These are phyloP conservation scores for Pestalotiopsis sp. DNA, from an alignment of 2,329 filamentous ascomycete genomes.

Conservation along the genomic window DNA sequence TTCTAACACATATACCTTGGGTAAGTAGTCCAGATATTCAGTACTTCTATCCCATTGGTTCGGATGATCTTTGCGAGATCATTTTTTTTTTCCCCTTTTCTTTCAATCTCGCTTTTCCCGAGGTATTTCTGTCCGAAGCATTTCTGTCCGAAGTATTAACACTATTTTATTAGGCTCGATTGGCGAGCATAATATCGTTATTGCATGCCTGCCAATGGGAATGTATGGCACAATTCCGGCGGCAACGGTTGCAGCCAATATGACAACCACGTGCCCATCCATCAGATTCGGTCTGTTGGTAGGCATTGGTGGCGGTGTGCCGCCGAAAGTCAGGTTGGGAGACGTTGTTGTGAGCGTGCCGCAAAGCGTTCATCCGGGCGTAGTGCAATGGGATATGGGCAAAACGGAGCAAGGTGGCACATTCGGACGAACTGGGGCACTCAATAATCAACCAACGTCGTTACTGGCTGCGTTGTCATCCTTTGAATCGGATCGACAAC, in stretches of 20 bases:
- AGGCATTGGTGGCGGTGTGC: background rate
- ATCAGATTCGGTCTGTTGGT: background rate
- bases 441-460: constrained; percentile 21
- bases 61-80: too few species aligned
- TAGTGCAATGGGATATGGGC: constrained; percentile 25
- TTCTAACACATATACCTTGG: background rate
- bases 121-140: too few species aligned
- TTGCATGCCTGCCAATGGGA: background rate
- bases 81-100: too few species aligned
- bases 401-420: constrained; percentile 14
- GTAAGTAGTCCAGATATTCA: background rate
- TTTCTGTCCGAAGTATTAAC: background rate
- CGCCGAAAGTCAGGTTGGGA: constrained; percentile 17
- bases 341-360: constrained; percentile 26
- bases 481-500: constrained; percentile 10
- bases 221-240: background rate
- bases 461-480: constrained; percentile 15
- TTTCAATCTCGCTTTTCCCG: too few species aligned
- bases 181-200: background rate
- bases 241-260: background rate
- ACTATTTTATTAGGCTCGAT: background rate
- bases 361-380: constrained; percentile 15
- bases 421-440: constrained; percentile 18
- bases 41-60: too few species aligned
- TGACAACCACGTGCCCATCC: background rate